Evolutionary conservation across 805 yeast species (phyloP), one percentile per base, ranked within the genome.

Genomic region (Pichia nanzhaoensis): DNA sequence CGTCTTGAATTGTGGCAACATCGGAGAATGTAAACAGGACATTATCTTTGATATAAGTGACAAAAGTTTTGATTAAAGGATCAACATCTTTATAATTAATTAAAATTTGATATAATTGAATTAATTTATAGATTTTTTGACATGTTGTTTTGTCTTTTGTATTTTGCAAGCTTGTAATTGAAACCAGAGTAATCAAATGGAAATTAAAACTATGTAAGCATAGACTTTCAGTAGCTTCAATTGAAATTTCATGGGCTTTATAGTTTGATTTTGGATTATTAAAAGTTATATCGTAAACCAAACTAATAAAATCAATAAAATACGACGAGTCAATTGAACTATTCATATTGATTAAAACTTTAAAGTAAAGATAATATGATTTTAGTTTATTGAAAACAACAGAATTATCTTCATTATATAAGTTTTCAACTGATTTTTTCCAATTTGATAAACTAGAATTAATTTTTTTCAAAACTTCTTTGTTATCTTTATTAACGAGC

Each of bases 161-260:
- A 18, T 49, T 52, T 17, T 54, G 50, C 27, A 61, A 47, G n/a
- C 41, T 45, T 16, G 51, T 50, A 7, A 61, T 50, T n/a, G 63
- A 52, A 27, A 60, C 42, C 44, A 61, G 44, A 14, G 54, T 52
- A 36, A 61, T 28, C 33, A 61, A 49, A 44, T 61, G 66, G 43
- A 61, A 59, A 45, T 61, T 60, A 51, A 61, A 61, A 46, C 65
- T 58, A 41, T 59, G 61, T 24, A 59, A 51, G 34, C 62, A 50
- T 34, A 61, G 41, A 39, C 42, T 46, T 40, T 61, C 63, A 2
- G 59, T 51, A 32, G 53, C 55, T 34, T 51, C 52, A 20, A 52
- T 38, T 14, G 58, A 54, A 10, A 57, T 38, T 9, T 53, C 57
- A 35, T 42, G 35, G 8, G 17, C 21, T 21, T 46, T 51, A 19